Base-by-base conservation (phyloP, 148 eudicot species). In the Cornus florida region DNA sequence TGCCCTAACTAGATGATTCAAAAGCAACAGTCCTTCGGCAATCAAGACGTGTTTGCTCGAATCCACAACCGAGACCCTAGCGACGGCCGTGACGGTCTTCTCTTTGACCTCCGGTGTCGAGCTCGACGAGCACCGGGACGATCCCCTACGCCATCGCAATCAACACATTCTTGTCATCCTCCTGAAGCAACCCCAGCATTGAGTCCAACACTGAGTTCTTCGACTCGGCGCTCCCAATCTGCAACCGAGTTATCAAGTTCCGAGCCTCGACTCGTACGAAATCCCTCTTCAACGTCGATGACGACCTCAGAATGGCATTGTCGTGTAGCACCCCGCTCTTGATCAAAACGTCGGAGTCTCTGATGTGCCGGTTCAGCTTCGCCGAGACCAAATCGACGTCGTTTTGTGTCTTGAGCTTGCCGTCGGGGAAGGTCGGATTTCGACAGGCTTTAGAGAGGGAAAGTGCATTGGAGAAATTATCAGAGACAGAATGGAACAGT, bases 141-240 rank as follows among this genome's bases (percentile, higher is more conserved):
- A 91, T 73, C 96, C 96, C 98, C 77, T 95, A 97, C 4, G 92
- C 93, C 56, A 93, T 94, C 0, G 94, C 91, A 46, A 90, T 87
- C 10, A 90, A 3, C 5, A 95, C 92, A 33, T 91, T 88, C 83
- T 90, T 95, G 43, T 93, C 98, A 19, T 95, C 88, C 6, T 89
- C 88, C 6, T 89, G 77, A 1, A 95, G 78, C 0, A 93, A 75
- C 38, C 79, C 74, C 4, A 91, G 50, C 10, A 93, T 8, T 67
- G 85, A 82, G 41, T 93, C 96, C 57, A 95, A 80, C 1, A 89
- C 91, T 13, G 83, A 73, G 82, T 62, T 86, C 79, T 84, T 89
- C 19, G 94, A 88, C 74, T 88, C 88, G 2, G 70, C 1, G 0
- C 90, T 41, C 1, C 92, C 5, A 28, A 28, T 28, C 28, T 28